These are phyloP conservation scores for Wallacemonas sp. DNA, from an alignment of 208 protist genomes.

Conservation along the genomic window DNA sequence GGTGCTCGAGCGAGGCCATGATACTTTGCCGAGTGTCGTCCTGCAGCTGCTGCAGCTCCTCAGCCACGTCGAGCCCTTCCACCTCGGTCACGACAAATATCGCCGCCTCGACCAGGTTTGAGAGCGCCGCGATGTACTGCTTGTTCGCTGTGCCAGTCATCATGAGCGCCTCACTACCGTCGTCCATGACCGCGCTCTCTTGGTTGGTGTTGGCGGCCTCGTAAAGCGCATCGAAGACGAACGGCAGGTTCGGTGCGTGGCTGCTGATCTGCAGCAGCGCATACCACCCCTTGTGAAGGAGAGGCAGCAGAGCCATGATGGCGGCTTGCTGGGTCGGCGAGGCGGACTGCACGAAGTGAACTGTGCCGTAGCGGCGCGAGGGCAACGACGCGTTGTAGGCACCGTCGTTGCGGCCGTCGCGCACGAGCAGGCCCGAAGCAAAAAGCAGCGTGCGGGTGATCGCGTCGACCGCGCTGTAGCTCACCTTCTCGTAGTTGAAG, in stretches of 20 bases:
- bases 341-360: conserved; percentile 30
- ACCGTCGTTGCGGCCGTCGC: conserved; percentile 41
- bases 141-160: conserved; percentile 31
- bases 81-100: conserved; percentile 48
- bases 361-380: conserved; percentile 17
- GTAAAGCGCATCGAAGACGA: conserved; percentile 69
- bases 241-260: conserved; percentile 45
- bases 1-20: conserved; percentile 38
- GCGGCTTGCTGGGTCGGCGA: conserved; percentile 47
- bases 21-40: conserved; percentile 34
- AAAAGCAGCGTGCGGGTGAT: conserved; percentile 39
- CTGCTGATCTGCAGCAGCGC: conserved; percentile 42
- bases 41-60: conserved; percentile 42
- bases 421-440: conserved; percentile 37
- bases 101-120: conserved; percentile 35
- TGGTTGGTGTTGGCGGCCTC: conserved; percentile 36
- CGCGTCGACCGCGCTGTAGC: conserved; percentile 50
- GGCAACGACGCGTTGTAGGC: conserved; percentile 28
- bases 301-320: conserved; percentile 55
- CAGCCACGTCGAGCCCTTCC: conserved; percentile 45
- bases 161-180: conserved; percentile 22
- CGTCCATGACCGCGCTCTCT: conserved; percentile 29
- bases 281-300: conserved; percentile 81
- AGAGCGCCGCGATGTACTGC: conserved; percentile 39
- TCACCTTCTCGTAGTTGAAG: conserved; percentile 55